Base-by-base conservation (phyloP, 2,329 filamentous ascomycete species). In the Dactylellina sp. region DNA sequence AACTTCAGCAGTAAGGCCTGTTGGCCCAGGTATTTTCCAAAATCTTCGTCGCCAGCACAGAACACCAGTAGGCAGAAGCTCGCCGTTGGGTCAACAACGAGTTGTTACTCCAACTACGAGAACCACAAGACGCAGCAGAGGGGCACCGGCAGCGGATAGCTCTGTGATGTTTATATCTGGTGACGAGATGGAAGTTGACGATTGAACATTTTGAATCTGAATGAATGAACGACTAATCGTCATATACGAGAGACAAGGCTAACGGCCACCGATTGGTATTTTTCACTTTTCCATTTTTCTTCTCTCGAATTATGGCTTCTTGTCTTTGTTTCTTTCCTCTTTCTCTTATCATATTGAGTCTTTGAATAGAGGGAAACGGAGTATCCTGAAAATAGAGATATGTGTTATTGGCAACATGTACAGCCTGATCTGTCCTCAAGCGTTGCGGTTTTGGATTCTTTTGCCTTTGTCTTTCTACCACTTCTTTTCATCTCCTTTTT, bases 141-240 rank as follows among this genome's bases (percentile, higher is more conserved):
- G 28, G 9, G 52, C 37, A 9, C 24, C 55, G 24, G 60, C 40
- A 16, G 68, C 60, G 16, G 60, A 72, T 16, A 72, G 68, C 61
- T 72, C 68, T 6, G 44, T 61, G 6, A 60, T 72, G 68, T 72
- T 60, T 59, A 65, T 72, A 37, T 72, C 68, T n/a, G 68, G 68
- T 4, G 68, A 72, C 35, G 68, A 72, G 46, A 72, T 72, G 68
- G 68, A 72, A 20, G 68, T 72, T 56, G 68, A 72, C 24, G 65
- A 71, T 44, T 71, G 32, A 72, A n/a, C 0, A 32, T 32, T 32
- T n/a, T n/a, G n/a, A n/a, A n/a, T n/a, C n/a, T n/a, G n/a, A n/a
- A n/a, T n/a, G 14, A 12, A 4, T 44, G 37, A 20, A 57, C 3
- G 20, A 11, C 18, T 22, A n/a, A n/a, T n/a, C n/a, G n/a, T n/a